Percentiles rank a stretch among this genome's conserved stretches.
Conservation (phyloP, 306 rosid genomes). For the Quillaja saponaria region DNA sequence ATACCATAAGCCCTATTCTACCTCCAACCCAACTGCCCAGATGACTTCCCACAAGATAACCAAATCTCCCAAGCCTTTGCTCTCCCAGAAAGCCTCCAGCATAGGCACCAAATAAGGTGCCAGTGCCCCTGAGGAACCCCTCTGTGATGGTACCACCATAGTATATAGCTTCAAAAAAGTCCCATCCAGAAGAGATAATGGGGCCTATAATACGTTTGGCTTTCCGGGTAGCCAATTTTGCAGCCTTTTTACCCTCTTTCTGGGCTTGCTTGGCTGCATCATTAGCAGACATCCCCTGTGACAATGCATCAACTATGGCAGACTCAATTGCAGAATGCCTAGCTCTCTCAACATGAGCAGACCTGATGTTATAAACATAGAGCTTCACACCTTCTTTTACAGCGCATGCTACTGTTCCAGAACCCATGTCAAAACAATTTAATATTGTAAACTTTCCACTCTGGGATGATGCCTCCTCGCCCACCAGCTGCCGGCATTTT, state of each 20-base stretch:
- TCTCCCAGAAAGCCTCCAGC: conserved; percentile 71
- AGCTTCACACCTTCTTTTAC: conserved; percentile 83
- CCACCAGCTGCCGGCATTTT: conserved; percentile 82
- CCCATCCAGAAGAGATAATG: conserved; percentile 85
- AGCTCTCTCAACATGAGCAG: conserved; percentile 67
- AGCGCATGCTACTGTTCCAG: conserved; percentile 69
- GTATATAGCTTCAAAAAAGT: conserved; percentile 81
- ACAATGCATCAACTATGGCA: conserved; percentile 56
- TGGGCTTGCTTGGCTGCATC: conserved; percentile 60
- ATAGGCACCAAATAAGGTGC: conserved; percentile 75
- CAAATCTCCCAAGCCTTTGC: conserved; percentile 73
- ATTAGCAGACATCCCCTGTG: conserved; percentile 49
- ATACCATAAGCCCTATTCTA: conserved; percentile 76
- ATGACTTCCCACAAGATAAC: conserved; percentile 87
- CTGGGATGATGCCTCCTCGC: conserved; percentile 73
- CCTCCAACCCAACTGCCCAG: conserved; percentile 95
- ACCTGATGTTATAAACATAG: conserved; percentile 63
- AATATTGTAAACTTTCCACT: conserved; percentile 74
- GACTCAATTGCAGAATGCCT: conserved; percentile 48
- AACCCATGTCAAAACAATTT: conserved; percentile 70
- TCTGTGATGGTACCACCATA: conserved; percentile 73
- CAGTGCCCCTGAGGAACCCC: conserved; percentile 72
- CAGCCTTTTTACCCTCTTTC: conserved; percentile 75
- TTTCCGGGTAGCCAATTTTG: conserved; percentile 60
- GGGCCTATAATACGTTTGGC: conserved; percentile 74